These are phyloP conservation scores for Didymella sp. DNA, from an alignment of 2,329 filamentous ascomycete species.

Conservation along the genomic window DNA sequence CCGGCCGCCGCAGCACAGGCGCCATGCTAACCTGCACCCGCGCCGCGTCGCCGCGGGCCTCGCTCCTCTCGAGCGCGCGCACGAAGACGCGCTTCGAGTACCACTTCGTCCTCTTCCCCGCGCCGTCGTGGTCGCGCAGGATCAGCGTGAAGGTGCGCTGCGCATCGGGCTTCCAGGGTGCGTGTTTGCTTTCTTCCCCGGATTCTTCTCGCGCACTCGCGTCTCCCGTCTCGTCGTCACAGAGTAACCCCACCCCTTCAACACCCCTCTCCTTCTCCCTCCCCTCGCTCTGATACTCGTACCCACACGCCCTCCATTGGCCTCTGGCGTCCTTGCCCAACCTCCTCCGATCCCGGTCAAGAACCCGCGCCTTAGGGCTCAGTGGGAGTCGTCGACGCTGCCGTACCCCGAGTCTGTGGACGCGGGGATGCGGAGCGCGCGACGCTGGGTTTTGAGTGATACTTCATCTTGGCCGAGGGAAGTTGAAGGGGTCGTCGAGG, in stretches of 20 bases:
- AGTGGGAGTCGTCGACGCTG: conserved; percentile 15
- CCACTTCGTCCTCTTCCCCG: conserved; percentile 2
- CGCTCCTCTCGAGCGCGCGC: background rate
- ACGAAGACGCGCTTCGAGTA: conserved; percentile 6
- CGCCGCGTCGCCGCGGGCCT: too few relatives aligned
- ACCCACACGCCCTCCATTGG: conserved; percentile 1
- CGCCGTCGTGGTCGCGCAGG: too few relatives aligned
- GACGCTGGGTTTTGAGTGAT: too few relatives aligned
- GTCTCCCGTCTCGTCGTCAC: too few relatives aligned
- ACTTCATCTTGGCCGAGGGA: too few relatives aligned
- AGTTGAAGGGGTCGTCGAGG: conserved; percentile 18
- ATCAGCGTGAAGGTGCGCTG: conserved; percentile 25
- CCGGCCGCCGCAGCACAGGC: conserved; percentile 19
- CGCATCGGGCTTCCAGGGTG: conserved; percentile 31
- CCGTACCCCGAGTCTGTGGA: conserved; percentile 25
- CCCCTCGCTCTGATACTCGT: conserved; percentile 13
- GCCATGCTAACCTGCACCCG: too few relatives aligned
- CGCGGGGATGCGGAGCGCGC: background rate
- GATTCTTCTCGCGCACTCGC: too few relatives aligned
- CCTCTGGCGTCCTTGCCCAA: conserved; percentile 3
- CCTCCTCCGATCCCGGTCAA: background rate
- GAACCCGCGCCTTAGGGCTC: background rate
- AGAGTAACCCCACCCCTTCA: too few relatives aligned
- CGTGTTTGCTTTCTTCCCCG: too few relatives aligned
- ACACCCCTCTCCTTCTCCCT: conserved; percentile 4